Evolutionary conservation across 805 yeast genomes (phyloP).

Genomic region (Teunomyces barrocoloradensis): DNA sequence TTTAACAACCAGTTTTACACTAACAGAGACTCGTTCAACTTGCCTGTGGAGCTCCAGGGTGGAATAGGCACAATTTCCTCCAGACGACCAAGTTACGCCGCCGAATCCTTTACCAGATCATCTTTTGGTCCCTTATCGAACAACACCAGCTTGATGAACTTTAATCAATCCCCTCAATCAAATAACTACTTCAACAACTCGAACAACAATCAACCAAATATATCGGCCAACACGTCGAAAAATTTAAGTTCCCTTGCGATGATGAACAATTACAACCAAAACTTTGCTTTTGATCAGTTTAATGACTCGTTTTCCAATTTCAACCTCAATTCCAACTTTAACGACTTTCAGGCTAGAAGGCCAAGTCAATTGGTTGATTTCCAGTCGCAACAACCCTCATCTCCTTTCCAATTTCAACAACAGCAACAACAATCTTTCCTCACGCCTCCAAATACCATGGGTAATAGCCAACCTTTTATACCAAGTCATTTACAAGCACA

Average conservation of each 20-base stretch:
- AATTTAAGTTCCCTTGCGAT: slow-evolving; percentile 29
- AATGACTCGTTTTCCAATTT: slow-evolving; percentile 30
- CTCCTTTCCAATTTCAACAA: slow-evolving; percentile 9
- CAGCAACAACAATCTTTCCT: slow-evolving; percentile 6
- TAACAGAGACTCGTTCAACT: slow-evolving; percentile 36
- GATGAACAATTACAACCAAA: slow-evolving; percentile 25
- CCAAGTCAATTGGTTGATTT: slow-evolving; percentile 42
- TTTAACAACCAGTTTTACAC: slow-evolving; percentile 5
- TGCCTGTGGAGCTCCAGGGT: slow-evolving; percentile 63
- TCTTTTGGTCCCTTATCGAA: slow-evolving; percentile 11
- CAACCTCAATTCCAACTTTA: slow-evolving; percentile 31
- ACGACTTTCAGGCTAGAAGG: slow-evolving; percentile 41
- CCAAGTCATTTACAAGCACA: slow-evolving; percentile 13
- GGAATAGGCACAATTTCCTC: slow-evolving; percentile 61
- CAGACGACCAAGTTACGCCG: slow-evolving; percentile 73
- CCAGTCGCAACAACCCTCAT: slow-evolving; percentile 10
- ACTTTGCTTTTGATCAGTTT: slow-evolving; percentile 23
- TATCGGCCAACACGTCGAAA: slow-evolving; percentile 8
- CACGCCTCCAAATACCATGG: slow-evolving; percentile 6
- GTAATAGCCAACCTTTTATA: slow-evolving; percentile 7
- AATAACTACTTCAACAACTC: background rate
- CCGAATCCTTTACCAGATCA: slow-evolving; percentile 54
- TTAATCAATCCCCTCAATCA: background rate
- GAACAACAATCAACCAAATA: slow-evolving; percentile 1
- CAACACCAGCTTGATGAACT: slow-evolving; percentile 4